Evolutionary conservation across 129 eudicot genomes (phyloP).

Genomic region (Cynara cardunculus): DNA sequence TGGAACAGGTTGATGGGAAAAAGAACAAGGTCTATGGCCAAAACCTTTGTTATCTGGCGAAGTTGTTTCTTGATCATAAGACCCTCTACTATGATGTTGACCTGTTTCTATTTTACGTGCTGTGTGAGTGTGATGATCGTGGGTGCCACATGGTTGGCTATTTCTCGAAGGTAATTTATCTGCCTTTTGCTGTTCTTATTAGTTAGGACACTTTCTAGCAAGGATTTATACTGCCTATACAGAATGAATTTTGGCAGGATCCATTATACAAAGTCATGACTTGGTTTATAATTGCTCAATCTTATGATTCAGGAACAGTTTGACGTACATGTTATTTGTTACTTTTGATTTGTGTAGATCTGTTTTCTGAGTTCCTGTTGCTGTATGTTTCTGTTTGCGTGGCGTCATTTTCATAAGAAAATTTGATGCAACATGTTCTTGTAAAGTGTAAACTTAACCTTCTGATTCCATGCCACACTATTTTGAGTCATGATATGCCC

Average conservation of each 20-base stretch:
- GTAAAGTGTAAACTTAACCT: background rate
- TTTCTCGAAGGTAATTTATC: conserved; percentile 75
- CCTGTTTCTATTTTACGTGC: conserved; percentile 78
- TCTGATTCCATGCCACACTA: background rate
- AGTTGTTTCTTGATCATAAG: conserved; percentile 97
- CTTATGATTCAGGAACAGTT: background rate
- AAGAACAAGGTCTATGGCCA: conserved; percentile 95
- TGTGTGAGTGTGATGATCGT: conserved; percentile 97
- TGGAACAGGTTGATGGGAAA: conserved; percentile 91
- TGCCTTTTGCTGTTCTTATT: background rate
- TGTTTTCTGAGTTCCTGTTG: background rate
- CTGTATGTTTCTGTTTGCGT: background rate
- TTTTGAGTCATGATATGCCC: too few relatives aligned
- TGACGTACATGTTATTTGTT: background rate
- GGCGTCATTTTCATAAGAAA: background rate
- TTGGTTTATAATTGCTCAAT: background rate
- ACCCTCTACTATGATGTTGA: conserved; percentile 96
- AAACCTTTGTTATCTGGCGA: conserved; percentile 91
- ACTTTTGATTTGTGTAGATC: background rate
- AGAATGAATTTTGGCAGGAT: background rate
- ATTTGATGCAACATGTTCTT: background rate
- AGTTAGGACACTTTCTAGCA: background rate
- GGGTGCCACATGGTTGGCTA: conserved; percentile 99
- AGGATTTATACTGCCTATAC: background rate
- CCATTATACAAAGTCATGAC: background rate